Conservation (phyloP, 1,139 yeast species). For the Pichia terricola region DNA sequence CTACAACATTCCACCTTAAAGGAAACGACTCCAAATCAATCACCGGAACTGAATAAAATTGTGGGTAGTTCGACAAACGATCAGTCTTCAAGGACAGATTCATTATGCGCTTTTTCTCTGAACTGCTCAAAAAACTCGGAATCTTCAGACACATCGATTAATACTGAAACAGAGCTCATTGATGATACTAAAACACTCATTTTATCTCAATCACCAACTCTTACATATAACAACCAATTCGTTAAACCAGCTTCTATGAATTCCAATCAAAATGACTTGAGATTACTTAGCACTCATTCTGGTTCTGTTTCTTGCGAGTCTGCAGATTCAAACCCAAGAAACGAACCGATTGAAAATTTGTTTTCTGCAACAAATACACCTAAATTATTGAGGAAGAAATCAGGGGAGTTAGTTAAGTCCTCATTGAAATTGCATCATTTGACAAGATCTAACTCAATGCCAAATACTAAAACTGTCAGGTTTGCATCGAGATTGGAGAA, state of each 20-base stretch:
- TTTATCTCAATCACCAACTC: conserved; percentile 22
- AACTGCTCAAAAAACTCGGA: conserved; percentile 9
- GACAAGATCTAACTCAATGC: conserved; percentile 53
- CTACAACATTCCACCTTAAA: neutral
- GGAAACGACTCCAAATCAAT: neutral
- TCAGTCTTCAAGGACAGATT: neutral
- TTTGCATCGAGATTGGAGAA: conserved; percentile 62
- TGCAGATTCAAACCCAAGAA: neutral
- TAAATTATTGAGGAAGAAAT: conserved; percentile 44
- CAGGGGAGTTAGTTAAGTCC: conserved; percentile 74
- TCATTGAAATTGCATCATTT: conserved; percentile 48
- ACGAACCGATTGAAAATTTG: neutral
- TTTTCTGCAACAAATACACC: conserved; percentile 24
- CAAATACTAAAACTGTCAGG: conserved; percentile 67
- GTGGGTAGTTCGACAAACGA: neutral
- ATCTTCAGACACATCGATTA: conserved; percentile 3
- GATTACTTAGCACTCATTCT: too few species aligned
- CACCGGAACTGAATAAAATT: neutral
- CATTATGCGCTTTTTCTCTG: conserved; percentile 1
- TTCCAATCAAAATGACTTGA: neutral
- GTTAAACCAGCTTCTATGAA: neutral
- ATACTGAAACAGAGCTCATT: conserved; percentile 4
- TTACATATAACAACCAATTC: neutral
- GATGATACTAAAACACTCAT: conserved; percentile 14
- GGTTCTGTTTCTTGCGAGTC: neutral